Evolutionary conservation across 2,329 filamentous ascomycete genomes (phyloP).

Genomic region (Berkeleyomyces basicola): DNA sequence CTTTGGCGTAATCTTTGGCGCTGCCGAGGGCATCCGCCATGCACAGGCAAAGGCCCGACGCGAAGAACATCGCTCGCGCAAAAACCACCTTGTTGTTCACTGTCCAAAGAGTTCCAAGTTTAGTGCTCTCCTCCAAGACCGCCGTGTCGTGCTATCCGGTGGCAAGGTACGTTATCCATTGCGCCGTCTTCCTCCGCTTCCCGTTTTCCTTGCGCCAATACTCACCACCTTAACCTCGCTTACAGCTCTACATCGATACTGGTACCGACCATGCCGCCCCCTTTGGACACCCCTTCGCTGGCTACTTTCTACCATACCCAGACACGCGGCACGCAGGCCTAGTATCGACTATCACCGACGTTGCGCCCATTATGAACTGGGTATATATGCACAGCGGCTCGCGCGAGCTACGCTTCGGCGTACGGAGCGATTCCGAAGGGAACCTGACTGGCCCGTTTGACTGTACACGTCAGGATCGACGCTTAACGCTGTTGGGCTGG

Average conservation of each 20-base stretch:
- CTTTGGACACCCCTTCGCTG: conserved; percentile 35
- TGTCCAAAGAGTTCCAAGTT: conserved; percentile 30
- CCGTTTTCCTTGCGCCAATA: not conserved
- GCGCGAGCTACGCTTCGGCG: conserved; percentile 30
- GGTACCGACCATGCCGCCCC: conserved; percentile 18
- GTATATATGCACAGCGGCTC: conserved; percentile 30
- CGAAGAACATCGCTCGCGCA: conserved; percentile 31
- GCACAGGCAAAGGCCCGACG: conserved; percentile 29
- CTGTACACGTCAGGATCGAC: conserved; percentile 34
- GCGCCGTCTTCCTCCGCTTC: not conserved
- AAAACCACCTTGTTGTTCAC: conserved; percentile 31
- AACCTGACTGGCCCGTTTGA: conserved; percentile 33
- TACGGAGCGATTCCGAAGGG: conserved; percentile 26
- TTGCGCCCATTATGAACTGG: conserved; percentile 35
- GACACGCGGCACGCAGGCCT: conserved; percentile 30
- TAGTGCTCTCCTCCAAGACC: conserved; percentile 27
- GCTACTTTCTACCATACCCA: conserved; percentile 41
- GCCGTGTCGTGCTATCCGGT: conserved; percentile 28
- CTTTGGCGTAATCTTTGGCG: conserved; percentile 28
- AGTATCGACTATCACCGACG: conserved; percentile 31
- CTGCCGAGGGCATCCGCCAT: conserved; percentile 30
- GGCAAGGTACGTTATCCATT: conserved; percentile 21
- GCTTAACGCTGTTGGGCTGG: conserved; percentile 32
- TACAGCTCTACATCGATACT: conserved; percentile 27
- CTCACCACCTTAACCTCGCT: not conserved